These are phyloP conservation scores for Collybia mongolica DNA, from an alignment of 768 basidiomycete species.

Conservation along the genomic window DNA sequence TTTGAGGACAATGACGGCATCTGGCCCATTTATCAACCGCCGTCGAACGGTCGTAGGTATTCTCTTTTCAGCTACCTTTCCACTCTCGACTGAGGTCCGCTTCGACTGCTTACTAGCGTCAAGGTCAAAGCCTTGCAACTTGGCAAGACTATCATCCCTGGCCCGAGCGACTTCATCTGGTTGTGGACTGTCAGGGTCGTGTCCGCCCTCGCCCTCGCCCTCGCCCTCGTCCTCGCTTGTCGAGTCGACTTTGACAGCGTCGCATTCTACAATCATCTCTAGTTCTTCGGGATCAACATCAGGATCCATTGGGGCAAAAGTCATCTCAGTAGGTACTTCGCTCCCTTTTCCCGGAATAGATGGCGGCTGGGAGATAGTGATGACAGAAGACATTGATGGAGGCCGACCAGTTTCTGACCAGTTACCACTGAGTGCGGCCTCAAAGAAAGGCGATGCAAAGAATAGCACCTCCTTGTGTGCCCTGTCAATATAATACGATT, in stretches of 20 bases:
- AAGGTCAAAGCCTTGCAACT: constrained; percentile 44
- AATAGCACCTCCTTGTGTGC: constrained; percentile 89
- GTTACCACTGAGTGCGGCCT: constrained; percentile 85
- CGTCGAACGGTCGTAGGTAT: constrained; percentile 40
- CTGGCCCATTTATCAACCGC: constrained; percentile 51
- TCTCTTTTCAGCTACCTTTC: constrained; percentile 15
- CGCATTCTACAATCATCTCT: constrained; percentile 36
- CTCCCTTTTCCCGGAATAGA: constrained; percentile 48
- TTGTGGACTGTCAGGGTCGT: not conserved
- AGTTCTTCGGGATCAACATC: constrained; percentile 46
- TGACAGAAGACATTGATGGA: constrained; percentile 76
- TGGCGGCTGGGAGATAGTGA: constrained; percentile 80
- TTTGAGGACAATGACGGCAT: constrained; percentile 86
- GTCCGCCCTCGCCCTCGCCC: constrained; percentile 20
- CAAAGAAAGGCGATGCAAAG: constrained; percentile 95
- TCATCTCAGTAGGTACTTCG: constrained; percentile 51
- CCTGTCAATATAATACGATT: constrained; percentile 39
- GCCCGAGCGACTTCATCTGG: constrained; percentile 35
- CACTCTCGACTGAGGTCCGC: constrained; percentile 10
- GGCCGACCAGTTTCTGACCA: constrained; percentile 90
- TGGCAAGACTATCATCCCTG: constrained; percentile 55
- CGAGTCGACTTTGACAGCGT: constrained; percentile 29
- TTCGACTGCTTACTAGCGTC: constrained; percentile 10
- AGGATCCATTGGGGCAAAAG: constrained; percentile 57
- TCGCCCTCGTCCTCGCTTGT: constrained; percentile 34